Conservation (phyloP, 139 green algal genomes). For the Pycnococcus provasolii region DNA sequence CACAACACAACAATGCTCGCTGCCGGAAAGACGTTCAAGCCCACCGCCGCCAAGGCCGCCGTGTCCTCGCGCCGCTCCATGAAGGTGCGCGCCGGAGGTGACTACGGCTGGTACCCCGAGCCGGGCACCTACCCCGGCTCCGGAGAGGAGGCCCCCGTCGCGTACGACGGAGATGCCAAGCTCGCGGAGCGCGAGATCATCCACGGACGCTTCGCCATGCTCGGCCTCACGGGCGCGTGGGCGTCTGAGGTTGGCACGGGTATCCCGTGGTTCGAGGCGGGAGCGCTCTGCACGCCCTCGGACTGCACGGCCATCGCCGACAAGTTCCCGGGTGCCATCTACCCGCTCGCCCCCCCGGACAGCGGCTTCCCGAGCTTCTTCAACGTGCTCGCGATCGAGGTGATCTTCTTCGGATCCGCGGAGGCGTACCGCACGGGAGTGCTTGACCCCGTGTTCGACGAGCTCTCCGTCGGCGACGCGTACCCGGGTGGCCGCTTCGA, state of each 20-base stretch:
- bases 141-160: neutral
- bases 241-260: slow-evolving; percentile 25
- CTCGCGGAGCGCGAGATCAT: slow-evolving; percentile 33
- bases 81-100: too few species aligned
- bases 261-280: slow-evolving; percentile 22
- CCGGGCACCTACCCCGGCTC: slow-evolving; percentile 8
- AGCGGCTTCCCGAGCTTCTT: slow-evolving; percentile 20
- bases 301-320: neutral
- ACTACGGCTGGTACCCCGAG: neutral
- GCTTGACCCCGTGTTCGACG: neutral
- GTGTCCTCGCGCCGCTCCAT: too few species aligned
- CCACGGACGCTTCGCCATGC: slow-evolving; percentile 39
- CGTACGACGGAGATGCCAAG: neutral
- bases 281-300: neutral
- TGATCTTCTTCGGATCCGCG: slow-evolving; percentile 30
- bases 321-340: neutral
- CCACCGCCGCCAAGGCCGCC: too few species aligned
- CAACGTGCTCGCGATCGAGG: slow-evolving; percentile 30
- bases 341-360: slow-evolving; percentile 15
- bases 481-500: slow-evolving; percentile 53
- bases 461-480: neutral
- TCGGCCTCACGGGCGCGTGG: slow-evolving; percentile 28
- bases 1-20: too few species aligned
- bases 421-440: slow-evolving; percentile 37
- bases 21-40: too few species aligned